phyloP scores from a whole-genome alignment of 352 stramenopile genomes.

The Phytopythium boreale region DNA sequence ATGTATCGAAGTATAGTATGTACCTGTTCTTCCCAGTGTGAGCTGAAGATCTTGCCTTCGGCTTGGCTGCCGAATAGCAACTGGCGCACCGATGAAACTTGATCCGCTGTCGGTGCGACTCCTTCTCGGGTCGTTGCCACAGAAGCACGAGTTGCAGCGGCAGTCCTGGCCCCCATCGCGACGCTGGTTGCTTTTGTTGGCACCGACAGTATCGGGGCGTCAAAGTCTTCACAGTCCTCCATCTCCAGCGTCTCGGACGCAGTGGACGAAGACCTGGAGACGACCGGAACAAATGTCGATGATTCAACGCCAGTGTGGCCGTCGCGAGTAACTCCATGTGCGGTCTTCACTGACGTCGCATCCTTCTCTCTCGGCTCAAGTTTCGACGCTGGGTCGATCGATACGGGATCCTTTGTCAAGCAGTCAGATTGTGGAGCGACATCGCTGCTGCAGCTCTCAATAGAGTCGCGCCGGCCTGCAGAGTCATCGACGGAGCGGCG shows the following conservation, averaged over 20 bases:
- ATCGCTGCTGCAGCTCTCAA: background rate
- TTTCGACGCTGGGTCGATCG: background rate
- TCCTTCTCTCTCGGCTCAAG: background rate
- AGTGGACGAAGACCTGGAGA: constrained; percentile 1
- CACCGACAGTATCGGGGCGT: constrained; percentile 1
- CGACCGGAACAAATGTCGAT: background rate
- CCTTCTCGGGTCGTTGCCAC: constrained; percentile 5
- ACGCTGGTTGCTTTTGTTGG: background rate
- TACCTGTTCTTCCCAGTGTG: constrained; percentile 74
- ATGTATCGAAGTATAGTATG: too few species aligned
- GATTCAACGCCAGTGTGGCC: background rate
- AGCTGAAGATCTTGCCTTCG: constrained; percentile 51
- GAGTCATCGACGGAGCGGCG: constrained; percentile 11
- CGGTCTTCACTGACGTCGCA: background rate
- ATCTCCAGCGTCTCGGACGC: constrained; percentile 32
- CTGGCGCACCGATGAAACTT: constrained; percentile 45
- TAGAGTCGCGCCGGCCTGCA: background rate
- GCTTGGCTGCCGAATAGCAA: constrained; percentile 48
- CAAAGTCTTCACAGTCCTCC: constrained; percentile 54
- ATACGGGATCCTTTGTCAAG: background rate
- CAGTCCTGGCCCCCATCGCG: background rate
- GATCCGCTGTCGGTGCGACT: constrained; percentile 28
- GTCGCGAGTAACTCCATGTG: background rate
- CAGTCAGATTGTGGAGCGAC: background rate
- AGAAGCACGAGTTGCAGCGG: background rate